Percentiles rank a stretch among this genome's conserved stretches.
These are phyloP conservation scores for Cyberlindnera amylophila DNA, from an alignment of 805 yeast genomes.

Conservation along the genomic window DNA sequence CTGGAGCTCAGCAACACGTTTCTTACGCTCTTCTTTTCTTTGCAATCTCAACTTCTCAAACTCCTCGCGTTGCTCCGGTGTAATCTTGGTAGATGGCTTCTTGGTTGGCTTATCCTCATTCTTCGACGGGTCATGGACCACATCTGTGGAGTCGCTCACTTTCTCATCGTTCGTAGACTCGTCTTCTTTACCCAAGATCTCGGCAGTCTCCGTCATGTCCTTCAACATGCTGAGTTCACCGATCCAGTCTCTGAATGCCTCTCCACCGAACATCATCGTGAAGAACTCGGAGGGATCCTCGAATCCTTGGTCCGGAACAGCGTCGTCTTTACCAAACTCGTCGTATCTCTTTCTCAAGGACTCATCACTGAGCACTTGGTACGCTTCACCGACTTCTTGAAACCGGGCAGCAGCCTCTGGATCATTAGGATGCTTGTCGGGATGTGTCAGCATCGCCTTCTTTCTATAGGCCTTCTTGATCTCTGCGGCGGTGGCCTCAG, in stretches of 20 bases:
- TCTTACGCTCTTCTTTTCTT: constrained; percentile 45
- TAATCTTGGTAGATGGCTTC: constrained; percentile 18
- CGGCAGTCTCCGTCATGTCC: constrained; percentile 57
- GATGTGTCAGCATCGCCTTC: constrained; percentile 85
- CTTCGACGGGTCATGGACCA: constrained; percentile 9
- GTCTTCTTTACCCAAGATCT: constrained; percentile 34
- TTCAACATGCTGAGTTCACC: constrained; percentile 72
- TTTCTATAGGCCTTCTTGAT: constrained; percentile 93
- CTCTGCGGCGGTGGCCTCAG: constrained; percentile 72
- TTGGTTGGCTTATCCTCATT: constrained; percentile 1
- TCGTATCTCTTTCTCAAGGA: constrained; percentile 72
- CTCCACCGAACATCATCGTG: constrained; percentile 80
- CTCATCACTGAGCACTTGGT: constrained; percentile 75
- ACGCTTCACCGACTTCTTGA: constrained; percentile 69
- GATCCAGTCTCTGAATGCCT: constrained; percentile 71
- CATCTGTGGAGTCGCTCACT: constrained; percentile 11
- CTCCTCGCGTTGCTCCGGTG: constrained; percentile 46
- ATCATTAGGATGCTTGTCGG: constrained; percentile 95
- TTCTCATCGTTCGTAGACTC: constrained; percentile 15
- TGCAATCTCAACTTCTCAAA: constrained; percentile 48
- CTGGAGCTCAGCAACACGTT: constrained; percentile 48
- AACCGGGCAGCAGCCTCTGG: constrained; percentile 85
- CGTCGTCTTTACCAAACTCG: constrained; percentile 75
- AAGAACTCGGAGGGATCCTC: constrained; percentile 88
- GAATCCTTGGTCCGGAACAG: constrained; percentile 65